Evolutionary conservation across 129 eudicot species (phyloP).

Genomic region (Chrysanthemum seticuspe): DNA sequence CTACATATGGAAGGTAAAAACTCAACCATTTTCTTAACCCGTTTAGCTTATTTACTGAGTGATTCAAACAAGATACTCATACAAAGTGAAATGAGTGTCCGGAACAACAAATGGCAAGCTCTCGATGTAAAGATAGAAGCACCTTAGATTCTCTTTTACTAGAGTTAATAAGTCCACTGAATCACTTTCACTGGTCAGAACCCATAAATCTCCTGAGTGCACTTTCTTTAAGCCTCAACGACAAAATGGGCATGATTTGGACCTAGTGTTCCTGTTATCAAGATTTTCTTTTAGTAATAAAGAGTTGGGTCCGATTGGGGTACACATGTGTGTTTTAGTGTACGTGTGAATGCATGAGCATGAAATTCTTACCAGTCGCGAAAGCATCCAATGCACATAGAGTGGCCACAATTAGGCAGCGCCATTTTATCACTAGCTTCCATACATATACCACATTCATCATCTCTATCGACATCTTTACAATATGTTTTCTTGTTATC

Average conservation of each 20-base stretch:
- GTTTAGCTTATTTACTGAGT: conserved; percentile 10
- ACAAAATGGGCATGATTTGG: conserved; percentile 79
- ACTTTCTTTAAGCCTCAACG: conserved; percentile 69
- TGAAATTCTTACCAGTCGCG: conserved; percentile 39
- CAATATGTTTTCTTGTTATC: conserved; percentile 20
- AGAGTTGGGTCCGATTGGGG: neutral
- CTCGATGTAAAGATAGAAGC: conserved; percentile 62
- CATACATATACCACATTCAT: conserved; percentile 68
- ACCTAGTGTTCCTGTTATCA: conserved; percentile 55
- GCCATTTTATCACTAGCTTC: conserved; percentile 45
- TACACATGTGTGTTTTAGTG: neutral
- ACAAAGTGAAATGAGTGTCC: conserved; percentile 47
- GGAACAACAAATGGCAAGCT: conserved; percentile 47
- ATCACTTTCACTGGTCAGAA: conserved; percentile 50
- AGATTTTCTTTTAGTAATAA: neutral
- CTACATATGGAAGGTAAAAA: conserved; percentile 5
- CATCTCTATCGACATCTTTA: conserved; percentile 34
- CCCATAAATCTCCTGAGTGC: conserved; percentile 64
- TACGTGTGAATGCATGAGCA: conserved; percentile 3
- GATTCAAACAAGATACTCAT: conserved; percentile 43
- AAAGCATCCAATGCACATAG: conserved; percentile 58
- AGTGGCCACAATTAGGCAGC: conserved; percentile 64
- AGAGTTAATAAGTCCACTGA: conserved; percentile 47
- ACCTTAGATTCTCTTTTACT: conserved; percentile 57
- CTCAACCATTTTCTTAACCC: conserved; percentile 14